Base-by-base conservation (phyloP, 2,329 filamentous ascomycete species). In the Bretziella fagacearum region DNA sequence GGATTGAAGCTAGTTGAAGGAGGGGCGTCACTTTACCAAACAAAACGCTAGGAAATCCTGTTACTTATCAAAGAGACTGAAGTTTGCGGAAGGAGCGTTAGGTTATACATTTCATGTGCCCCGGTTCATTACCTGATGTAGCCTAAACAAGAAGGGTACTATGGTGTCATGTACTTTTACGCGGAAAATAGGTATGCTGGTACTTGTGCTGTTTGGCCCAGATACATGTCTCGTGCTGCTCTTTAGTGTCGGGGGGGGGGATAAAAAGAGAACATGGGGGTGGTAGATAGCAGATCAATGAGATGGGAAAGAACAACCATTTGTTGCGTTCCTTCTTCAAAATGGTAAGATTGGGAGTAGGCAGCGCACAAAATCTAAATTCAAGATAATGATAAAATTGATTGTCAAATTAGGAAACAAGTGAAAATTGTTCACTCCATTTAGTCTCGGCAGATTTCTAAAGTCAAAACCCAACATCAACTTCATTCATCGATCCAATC, bases 1-100 rank as follows among this genome's bases (percentile, higher is more conserved):
- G 30, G 30, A 33, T 33, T 33, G 30, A 10, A 15, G 11, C 17
- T 33, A 33, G 17, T 20, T 13, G n/a, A 39, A 39, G 35, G 17
- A 17, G 18, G 35, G 35, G 18, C 35, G 35, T 39, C 17, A 22
- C n/a, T 39, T 39, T 39, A 39, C 35, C 18, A 39, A 39, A 39
- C 17, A 33, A 20, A 3, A 22, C 18, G 18, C 35, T 39, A 39
- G 35, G 35, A 39, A 18, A 17, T 39, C 29, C 40, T 15, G 22
- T 22, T 20, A 27, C 27, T 33, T 44, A 33, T 44, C 42, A 26
- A 33, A 39, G 18, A 29, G 25, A 30, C 45, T 41, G 35, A 47
- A 47, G 17, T 40, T 36, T 47, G 45, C 35, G 45, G 45, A 37
- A 47, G 45, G 45, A 47, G 33, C 35, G 29, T 26, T 22, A 39